Base-by-base conservation (phyloP, 257 asterid species). In the Cruciata laevipes region DNA sequence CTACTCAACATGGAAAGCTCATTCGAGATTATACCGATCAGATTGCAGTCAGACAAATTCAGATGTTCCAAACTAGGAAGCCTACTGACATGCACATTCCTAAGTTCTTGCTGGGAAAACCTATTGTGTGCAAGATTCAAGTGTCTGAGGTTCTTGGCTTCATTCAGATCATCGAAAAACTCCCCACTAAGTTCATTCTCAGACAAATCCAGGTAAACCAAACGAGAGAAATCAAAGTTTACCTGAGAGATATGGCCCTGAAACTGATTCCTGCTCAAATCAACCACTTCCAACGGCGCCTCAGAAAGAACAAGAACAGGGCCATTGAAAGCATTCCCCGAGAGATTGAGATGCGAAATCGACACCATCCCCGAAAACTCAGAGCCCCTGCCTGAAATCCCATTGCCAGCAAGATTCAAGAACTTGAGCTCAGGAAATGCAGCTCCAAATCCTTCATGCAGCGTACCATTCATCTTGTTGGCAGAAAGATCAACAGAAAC, bases 51-150 rank as follows among this genome's bases (percentile, higher is more conserved):
- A 44, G 99, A 93, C 73, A 93, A 63, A 75, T 93, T 93, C 71
- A 93, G 86, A 81, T 86, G 84, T 76, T 88, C 95, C 72, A 93
- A 75, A 62, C 71, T 71, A 68, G 81, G 65, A 60, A 85, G 83
- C 78, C 65, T 57, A 73, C 67, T 77, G 70, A 85, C 61, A 42
- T 73, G 74, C 62, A 85, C 63, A 42, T 74, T 75, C 63, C 78
- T 74, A 70, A 90, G 85, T 3, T 64, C 73, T 59, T 88, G 92
- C 53, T 61, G 67, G 66, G 83, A 69, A 68, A 90, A 90, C 79
- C 99, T 85, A 74, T 93, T 93, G 78, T 76, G 68, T 40, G 98
- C 98, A 68, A 93, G 91, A 80, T 86, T 90, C 70, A 93, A 88
- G 83, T 85, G 82, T 60, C 72, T 74, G 32, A 93, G 91, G 72